phyloP scores from a whole-genome alignment of 495 filamentous ascomycete genomes.

The Aspergillus sclerotioniger region DNA sequence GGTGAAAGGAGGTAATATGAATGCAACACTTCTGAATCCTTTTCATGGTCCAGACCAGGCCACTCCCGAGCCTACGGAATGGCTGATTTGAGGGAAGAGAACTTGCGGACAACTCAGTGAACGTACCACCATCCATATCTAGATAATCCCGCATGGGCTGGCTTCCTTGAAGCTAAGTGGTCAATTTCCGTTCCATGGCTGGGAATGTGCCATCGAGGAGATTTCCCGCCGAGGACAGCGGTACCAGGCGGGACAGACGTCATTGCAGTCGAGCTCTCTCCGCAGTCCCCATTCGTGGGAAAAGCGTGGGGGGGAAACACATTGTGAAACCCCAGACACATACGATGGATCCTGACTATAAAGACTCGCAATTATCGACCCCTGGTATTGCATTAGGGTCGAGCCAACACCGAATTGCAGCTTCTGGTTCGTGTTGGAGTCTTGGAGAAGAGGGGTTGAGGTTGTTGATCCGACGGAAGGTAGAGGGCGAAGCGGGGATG shows the following conservation, averaged over 20 bases:
- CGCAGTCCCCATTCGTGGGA: neutral
- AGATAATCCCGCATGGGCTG: too few relatives aligned
- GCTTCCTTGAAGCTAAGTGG: neutral
- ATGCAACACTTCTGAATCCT: neutral
- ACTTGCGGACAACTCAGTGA: too few relatives aligned
- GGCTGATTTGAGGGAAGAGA: neutral
- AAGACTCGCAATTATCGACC: neutral
- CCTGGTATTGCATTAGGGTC: slow-evolving; percentile 2
- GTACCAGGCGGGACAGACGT: neutral
- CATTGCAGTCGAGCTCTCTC: neutral
- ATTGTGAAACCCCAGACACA: neutral
- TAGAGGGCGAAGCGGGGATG: too few relatives aligned
- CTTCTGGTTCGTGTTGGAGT: neutral
- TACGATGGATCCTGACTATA: neutral
- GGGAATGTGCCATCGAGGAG: neutral
- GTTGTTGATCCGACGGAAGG: too few relatives aligned
- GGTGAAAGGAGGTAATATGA: neutral
- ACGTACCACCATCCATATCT: neutral
- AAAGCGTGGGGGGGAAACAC: neutral
- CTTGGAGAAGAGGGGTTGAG: neutral
- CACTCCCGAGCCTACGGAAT: neutral
- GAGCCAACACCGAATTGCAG: neutral
- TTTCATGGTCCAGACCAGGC: neutral
- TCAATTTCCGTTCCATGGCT: neutral
- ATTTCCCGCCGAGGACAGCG: neutral